Evolutionary conservation across 495 filamentous ascomycete species (phyloP).

Genomic region (Hypomontagnella monticulosa): DNA sequence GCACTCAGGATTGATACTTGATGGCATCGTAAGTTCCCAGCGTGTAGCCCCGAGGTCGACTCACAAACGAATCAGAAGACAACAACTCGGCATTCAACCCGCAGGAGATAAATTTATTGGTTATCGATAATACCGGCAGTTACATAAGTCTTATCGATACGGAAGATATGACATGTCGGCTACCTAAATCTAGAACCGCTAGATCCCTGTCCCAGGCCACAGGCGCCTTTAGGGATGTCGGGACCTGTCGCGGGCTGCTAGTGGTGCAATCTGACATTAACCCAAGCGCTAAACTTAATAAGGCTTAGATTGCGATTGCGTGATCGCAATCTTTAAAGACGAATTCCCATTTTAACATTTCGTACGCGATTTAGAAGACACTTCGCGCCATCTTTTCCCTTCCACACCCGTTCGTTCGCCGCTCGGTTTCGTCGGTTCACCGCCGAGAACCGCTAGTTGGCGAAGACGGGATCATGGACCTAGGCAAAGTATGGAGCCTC

Average conservation of each 20-base stretch:
- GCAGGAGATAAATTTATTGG: neutral
- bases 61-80: no score
- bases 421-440: slow-evolving; percentile 13
- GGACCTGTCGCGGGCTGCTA: slow-evolving; percentile 17
- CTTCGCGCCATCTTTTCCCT: slow-evolving; percentile 29
- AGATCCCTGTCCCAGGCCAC: neutral
- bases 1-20: no score
- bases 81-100: no score
- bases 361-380: slow-evolving; percentile 29
- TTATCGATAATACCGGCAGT: neutral
- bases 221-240: slow-evolving; percentile 12
- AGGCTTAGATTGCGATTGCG: slow-evolving; percentile 29
- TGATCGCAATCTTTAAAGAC: slow-evolving; percentile 38
- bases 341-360: slow-evolving; percentile 34
- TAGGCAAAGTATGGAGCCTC: slow-evolving; percentile 36
- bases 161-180: neutral
- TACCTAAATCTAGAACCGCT: neutral
- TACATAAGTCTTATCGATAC: neutral
- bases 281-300: slow-evolving; percentile 8
- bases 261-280: slow-evolving; percentile 30
- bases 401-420: slow-evolving; percentile 39
- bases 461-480: slow-evolving; percentile 32
- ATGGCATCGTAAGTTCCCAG: no score
- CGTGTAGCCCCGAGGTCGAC: no score
- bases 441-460: slow-evolving; percentile 40